Evolutionary conservation across 108 stramenopile genomes (phyloP).

Genomic region (Nitzschia sp.): DNA sequence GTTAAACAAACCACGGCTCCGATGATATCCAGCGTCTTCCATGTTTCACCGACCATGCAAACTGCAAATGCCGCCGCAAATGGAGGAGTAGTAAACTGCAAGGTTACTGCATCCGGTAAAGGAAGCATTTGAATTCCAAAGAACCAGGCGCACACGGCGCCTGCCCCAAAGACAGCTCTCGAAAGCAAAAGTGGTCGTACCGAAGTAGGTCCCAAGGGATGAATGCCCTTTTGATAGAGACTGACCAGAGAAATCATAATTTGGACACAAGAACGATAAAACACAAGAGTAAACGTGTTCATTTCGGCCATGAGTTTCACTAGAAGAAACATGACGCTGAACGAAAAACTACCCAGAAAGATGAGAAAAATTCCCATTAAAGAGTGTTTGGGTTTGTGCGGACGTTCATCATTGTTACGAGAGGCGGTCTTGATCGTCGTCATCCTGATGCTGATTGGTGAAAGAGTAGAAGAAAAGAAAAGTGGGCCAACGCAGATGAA

Average conservation of each 20-base stretch:
- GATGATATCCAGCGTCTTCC: not conserved
- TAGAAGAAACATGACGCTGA: not conserved
- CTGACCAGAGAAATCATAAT: not conserved
- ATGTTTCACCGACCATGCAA: not conserved
- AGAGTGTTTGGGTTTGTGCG: too few relatives aligned
- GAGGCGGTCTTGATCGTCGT: too few relatives aligned
- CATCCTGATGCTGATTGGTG: too few relatives aligned
- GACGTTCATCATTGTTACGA: too few relatives aligned
- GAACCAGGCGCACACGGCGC: not conserved
- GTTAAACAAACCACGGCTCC: not conserved
- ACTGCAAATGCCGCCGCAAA: not conserved
- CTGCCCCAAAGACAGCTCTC: not conserved
- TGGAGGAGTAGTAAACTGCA: not conserved
- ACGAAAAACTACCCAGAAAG: not conserved
- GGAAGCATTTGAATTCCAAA: not conserved
- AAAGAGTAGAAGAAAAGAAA: too few relatives aligned
- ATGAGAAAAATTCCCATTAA: not conserved
- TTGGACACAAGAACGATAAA: not conserved
- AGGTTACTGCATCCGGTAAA: not conserved
- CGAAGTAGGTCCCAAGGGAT: not conserved
- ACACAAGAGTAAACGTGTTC: not conserved
- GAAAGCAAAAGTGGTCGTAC: not conserved
- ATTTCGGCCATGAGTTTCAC: not conserved
- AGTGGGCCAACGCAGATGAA: too few relatives aligned
- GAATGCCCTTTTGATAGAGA: not conserved